These are phyloP conservation scores for Puya raimondii DNA, from an alignment of 176 grass and related monocot species.

Conservation along the genomic window DNA sequence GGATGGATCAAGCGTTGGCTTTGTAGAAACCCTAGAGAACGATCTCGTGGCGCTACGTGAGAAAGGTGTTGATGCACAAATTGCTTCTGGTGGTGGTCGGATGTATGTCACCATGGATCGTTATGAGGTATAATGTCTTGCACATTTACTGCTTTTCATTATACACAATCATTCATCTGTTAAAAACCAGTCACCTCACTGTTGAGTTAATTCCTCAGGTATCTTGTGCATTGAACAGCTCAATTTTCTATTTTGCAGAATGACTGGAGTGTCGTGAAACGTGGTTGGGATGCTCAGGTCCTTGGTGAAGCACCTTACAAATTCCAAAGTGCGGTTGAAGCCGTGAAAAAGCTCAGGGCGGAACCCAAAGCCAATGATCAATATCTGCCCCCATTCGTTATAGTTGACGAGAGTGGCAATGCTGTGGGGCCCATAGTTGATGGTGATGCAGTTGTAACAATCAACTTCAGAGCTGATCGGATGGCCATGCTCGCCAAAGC, in stretches of 20 bases:
- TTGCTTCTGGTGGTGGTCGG: conserved; percentile 96
- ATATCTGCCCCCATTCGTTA: conserved; percentile 88
- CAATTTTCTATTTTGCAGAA: conserved; percentile 41
- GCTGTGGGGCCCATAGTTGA: conserved; percentile 83
- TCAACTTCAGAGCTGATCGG: conserved; percentile 95
- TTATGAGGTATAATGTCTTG: conserved; percentile 64
- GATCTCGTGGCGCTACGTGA: conserved; percentile 57
- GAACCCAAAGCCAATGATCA: conserved; percentile 64
- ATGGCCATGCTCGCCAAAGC: conserved; percentile 94
- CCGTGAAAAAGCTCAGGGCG: conserved; percentile 80
- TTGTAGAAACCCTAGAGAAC: conserved; percentile 88
- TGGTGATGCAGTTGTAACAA: conserved; percentile 92
- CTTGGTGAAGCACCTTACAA: conserved; percentile 96
- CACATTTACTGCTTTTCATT: not conserved
- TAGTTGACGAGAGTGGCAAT: conserved; percentile 77
- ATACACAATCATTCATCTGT: too few relatives aligned
- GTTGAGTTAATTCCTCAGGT: too few relatives aligned
- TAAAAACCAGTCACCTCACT: too few relatives aligned
- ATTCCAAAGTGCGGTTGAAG: conserved; percentile 71
- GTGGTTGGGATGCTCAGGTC: conserved; percentile 96
- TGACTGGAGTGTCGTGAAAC: conserved; percentile 92
- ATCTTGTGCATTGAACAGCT: not conserved
- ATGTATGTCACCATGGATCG: conserved; percentile 99
- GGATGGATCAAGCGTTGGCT: conserved; percentile 89
- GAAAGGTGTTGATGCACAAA: conserved; percentile 71